phyloP scores from a whole-genome alignment of 2,329 filamentous ascomycete genomes.

The Monilinia fructigena region DNA sequence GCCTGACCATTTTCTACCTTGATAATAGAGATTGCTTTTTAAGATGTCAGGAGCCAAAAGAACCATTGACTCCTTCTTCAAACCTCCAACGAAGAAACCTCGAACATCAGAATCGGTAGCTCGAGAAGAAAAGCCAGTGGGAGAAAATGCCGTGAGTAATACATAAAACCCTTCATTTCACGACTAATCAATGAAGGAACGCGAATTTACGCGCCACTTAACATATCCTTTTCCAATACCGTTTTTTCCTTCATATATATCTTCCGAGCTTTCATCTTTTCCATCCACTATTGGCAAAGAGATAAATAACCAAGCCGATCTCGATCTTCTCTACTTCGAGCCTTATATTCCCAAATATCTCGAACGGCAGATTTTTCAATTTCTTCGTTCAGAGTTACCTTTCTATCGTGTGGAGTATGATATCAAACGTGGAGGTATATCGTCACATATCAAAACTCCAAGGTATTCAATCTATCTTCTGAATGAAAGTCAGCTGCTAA shows the following conservation, averaged over 20 bases:
- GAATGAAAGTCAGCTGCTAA: conserved; percentile 25
- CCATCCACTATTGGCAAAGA: conserved; percentile 53
- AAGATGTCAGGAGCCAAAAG: conserved; percentile 50
- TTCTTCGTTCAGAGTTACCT: conserved; percentile 67
- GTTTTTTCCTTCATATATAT: conserved; percentile 44
- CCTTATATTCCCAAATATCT: conserved; percentile 63
- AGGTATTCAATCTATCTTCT: conserved; percentile 40
- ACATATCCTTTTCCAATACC: conserved; percentile 54
- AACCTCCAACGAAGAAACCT: conserved; percentile 46
- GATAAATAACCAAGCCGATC: conserved; percentile 66
- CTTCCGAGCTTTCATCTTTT: conserved; percentile 44
- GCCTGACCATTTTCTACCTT: neutral
- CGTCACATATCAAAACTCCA: conserved; percentile 59
- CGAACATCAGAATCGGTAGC: conserved; percentile 31
- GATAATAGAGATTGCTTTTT: neutral
- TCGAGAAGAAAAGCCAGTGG: neutral
- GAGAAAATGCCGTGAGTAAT: conserved; percentile 9
- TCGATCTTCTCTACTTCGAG: conserved; percentile 74
- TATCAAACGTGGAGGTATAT: conserved; percentile 63
- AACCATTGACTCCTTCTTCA: conserved; percentile 70
- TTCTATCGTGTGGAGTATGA: conserved; percentile 76
- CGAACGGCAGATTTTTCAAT: conserved; percentile 62
- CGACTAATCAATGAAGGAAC: conserved; percentile 23
- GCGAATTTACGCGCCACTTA: conserved; percentile 42
- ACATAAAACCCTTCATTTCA: neutral